phyloP scores from a whole-genome alignment of 2,329 filamentous ascomycete genomes.

The Fusarium poae region DNA sequence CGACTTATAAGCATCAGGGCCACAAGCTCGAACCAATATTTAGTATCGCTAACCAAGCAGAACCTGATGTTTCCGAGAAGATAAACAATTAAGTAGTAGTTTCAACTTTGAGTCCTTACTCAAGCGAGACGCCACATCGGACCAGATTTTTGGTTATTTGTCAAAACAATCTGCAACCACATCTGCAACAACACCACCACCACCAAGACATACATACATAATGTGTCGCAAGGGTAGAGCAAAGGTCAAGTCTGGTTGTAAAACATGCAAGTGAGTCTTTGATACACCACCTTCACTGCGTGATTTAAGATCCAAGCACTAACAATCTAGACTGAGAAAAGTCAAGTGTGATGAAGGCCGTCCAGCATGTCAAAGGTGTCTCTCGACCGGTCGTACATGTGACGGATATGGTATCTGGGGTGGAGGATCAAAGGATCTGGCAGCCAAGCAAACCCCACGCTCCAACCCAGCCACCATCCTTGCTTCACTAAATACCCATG shows the following conservation, averaged over 20 bases:
- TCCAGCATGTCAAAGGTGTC: slow-evolving; percentile 35
- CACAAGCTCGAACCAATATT: slow-evolving; percentile 4
- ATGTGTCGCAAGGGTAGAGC: slow-evolving; percentile 31
- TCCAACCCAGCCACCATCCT: slow-evolving; percentile 6
- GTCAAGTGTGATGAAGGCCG: slow-evolving; percentile 40
- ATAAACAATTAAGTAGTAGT: slow-evolving; percentile 24
- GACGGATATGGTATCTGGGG: slow-evolving; percentile 44
- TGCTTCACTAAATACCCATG: slow-evolving; percentile 12
- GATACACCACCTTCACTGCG: neutral
- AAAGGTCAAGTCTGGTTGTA: slow-evolving; percentile 41
- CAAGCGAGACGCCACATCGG: neutral
- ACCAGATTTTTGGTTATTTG: neutral
- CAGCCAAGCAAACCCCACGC: neutral
- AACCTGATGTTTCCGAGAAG: slow-evolving; percentile 38
- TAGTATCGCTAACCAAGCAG: slow-evolving; percentile 34
- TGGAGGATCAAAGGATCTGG: slow-evolving; percentile 27
- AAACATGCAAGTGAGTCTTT: slow-evolving; percentile 41
- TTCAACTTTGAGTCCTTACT: neutral
- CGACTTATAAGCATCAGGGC: slow-evolving; percentile 25
- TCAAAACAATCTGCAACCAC: neutral
- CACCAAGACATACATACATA: neutral
- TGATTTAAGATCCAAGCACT: neutral
- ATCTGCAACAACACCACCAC: neutral
- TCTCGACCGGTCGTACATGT: slow-evolving; percentile 37
- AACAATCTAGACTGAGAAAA: slow-evolving; percentile 29